These are phyloP conservation scores for Trichoderma koningii DNA, from an alignment of 2,329 filamentous ascomycete species.

Conservation along the genomic window DNA sequence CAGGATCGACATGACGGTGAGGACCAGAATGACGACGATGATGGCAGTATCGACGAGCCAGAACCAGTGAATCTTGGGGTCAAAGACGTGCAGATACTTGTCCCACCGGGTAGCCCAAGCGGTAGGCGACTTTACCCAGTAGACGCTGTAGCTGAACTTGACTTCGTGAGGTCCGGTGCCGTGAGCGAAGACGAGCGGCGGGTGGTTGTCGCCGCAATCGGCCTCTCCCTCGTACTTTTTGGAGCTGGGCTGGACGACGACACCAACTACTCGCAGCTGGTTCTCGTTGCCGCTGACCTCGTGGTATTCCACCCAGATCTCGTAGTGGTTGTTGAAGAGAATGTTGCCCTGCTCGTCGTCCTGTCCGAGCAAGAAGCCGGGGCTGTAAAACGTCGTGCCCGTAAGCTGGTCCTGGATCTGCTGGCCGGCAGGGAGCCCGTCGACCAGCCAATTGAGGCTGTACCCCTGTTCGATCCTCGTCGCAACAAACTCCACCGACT, in stretches of 20 bases:
- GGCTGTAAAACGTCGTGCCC: constrained; percentile 80
- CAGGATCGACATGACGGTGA: constrained; percentile 91
- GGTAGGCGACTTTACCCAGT: constrained; percentile 80
- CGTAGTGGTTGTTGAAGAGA: constrained; percentile 89
- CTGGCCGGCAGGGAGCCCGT: constrained; percentile 89
- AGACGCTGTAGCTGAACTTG: constrained; percentile 88
- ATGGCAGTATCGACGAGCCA: constrained; percentile 94
- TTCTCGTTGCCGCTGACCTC: constrained; percentile 66
- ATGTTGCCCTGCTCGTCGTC: constrained; percentile 57
- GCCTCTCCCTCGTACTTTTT: constrained; percentile 58
- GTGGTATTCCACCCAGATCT: constrained; percentile 92
- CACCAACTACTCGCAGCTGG: constrained; percentile 86
- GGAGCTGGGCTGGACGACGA: constrained; percentile 82
- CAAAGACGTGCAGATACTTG: constrained; percentile 96
- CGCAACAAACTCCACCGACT: constrained; percentile 77
- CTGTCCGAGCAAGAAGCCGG: constrained; percentile 79
- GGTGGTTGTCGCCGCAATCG: constrained; percentile 63
- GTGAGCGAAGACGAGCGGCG: constrained; percentile 64
- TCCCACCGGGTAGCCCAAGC: constrained; percentile 98
- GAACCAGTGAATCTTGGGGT: constrained; percentile 99
- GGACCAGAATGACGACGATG: constrained; percentile 87
- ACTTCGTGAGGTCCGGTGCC: constrained; percentile 60
- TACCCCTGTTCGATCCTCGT: constrained; percentile 80
- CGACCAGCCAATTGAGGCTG: constrained; percentile 93
- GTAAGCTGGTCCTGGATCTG: constrained; percentile 75